Evolutionary conservation across 2,329 filamentous ascomycete genomes (phyloP).

Genomic region (Verticillium zaregamsianum): DNA sequence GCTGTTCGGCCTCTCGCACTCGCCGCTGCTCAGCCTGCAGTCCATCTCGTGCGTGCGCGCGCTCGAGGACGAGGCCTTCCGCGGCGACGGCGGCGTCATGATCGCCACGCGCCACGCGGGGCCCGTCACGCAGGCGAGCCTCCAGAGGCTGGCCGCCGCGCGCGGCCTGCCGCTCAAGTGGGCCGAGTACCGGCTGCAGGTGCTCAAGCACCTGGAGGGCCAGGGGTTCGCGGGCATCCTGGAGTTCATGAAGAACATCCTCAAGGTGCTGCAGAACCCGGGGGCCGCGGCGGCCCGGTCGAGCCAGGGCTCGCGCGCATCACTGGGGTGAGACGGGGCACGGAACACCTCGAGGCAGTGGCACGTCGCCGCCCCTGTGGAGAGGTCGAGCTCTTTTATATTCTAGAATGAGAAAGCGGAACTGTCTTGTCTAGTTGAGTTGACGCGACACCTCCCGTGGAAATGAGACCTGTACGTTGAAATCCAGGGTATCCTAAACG

Average conservation of each 20-base stretch:
- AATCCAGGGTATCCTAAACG: slow-evolving; percentile 27
- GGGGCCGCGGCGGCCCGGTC: background rate
- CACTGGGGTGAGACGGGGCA: background rate
- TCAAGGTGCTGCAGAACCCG: slow-evolving; percentile 65
- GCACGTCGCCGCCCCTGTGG: background rate
- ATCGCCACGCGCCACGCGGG: slow-evolving; percentile 54
- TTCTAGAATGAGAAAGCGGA: background rate
- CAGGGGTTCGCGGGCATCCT: slow-evolving; percentile 63
- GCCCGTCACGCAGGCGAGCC: slow-evolving; percentile 65
- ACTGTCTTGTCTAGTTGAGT: slow-evolving; percentile 22
- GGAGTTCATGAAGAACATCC: slow-evolving; percentile 74
- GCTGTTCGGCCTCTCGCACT: slow-evolving; percentile 56
- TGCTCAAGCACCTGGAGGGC: slow-evolving; percentile 63
- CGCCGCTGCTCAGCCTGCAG: slow-evolving; percentile 51
- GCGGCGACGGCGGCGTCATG: slow-evolving; percentile 23
- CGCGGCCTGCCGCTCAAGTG: slow-evolving; percentile 66
- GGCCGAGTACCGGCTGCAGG: slow-evolving; percentile 71
- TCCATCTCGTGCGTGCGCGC: slow-evolving; percentile 52
- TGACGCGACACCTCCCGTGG: slow-evolving; percentile 9
- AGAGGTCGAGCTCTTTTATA: background rate
- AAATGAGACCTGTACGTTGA: slow-evolving; percentile 22
- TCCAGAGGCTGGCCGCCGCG: slow-evolving; percentile 57
- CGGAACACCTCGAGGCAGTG: too few relatives aligned
- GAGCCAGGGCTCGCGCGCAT: background rate
- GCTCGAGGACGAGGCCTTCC: slow-evolving; percentile 52